These are phyloP conservation scores for Pleurostoma richardsiae DNA, from an alignment of 2,329 filamentous ascomycete species.

Conservation along the genomic window DNA sequence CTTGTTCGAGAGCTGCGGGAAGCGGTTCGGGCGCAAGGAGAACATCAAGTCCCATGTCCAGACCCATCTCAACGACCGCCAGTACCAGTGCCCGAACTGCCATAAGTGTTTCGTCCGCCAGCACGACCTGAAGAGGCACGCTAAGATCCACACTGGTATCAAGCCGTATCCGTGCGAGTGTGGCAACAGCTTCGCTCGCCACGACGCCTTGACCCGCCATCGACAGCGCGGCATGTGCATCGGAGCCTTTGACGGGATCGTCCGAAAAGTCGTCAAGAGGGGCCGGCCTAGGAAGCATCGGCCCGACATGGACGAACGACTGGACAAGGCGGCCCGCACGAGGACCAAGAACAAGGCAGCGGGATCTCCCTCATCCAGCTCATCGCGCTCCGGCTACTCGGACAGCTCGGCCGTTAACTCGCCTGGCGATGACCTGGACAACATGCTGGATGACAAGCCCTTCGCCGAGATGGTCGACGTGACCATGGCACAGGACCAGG, in stretches of 20 bases:
- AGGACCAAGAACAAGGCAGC: constrained; percentile 50
- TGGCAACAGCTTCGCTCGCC: constrained; percentile 88
- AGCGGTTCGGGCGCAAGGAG: constrained; percentile 93
- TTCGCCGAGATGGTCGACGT: constrained; percentile 38
- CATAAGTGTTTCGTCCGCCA: constrained; percentile 94
- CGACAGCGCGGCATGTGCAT: constrained; percentile 95
- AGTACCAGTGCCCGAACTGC: constrained; percentile 91
- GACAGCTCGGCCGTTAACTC: constrained; percentile 52
- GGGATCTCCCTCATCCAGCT: constrained; percentile 23
- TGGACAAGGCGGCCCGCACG: constrained; percentile 52
- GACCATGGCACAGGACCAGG: constrained; percentile 20
- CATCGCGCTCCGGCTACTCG: constrained; percentile 52
- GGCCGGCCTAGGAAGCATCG: constrained; percentile 59
- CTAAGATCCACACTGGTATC: constrained; percentile 94
- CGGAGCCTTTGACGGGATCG: constrained; percentile 80
- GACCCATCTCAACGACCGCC: constrained; percentile 92
- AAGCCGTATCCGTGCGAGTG: constrained; percentile 95
- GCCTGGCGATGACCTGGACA: constrained; percentile 41
- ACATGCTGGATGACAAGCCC: constrained; percentile 25
- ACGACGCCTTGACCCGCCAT: constrained; percentile 91
- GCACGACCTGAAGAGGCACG: constrained; percentile 94
- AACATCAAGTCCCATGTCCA: constrained; percentile 99
- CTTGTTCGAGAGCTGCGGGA: constrained; percentile 72
- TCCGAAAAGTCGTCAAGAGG: constrained; percentile 56
- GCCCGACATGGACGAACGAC: constrained; percentile 50